Evolutionary conservation across 768 basidiomycete genomes (phyloP), one percentile per base, ranked within the genome.

Genomic region (Coprinopsis strossmayeri): DNA sequence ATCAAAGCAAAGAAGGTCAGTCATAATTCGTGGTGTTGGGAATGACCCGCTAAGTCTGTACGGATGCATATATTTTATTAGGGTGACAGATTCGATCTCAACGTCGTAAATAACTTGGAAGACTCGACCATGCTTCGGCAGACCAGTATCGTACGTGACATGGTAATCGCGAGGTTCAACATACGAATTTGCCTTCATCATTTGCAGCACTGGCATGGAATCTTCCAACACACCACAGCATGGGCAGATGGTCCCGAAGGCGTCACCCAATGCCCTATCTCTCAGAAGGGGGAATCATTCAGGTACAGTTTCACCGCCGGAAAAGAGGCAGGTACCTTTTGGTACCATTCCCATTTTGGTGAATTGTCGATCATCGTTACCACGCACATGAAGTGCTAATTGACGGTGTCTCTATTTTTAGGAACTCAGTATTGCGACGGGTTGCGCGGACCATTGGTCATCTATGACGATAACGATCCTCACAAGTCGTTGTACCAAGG

Each of bases 141-240:
- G 9, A 67, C 66, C 1, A 65, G 60, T 38, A 64, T 68, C 23
- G 67, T 66, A 30, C 9, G 65, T 55, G 3, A 7, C 37, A 7
- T 32, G 24, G 13, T 30, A 42, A 18, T 13, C 32, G 21, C 34
- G 2, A 24, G n/a, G n/a, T n/a, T 12, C 9, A 32, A 24, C n/a
- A 25, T 3, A 41, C 46, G 28, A 35, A 41, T n/a, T 20, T 25
- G 28, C 21, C 20, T 49, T 18, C 28, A 10, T 4, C 43, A 11
- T 28, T 13, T 9, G 20, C 47, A 69, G 69, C 78, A 79, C 53
- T 79, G 76, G 76, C 78, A 79, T 54, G 77, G 78, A 2, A 54
- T 79, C 39, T 67, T 62, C 47, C 77, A 79, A 55, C 56, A 58
- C 1, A 49, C 53, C 2, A 69, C 71, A 2, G 72, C 66, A 46